Conservation (phyloP, 495 filamentous ascomycete genomes). For the Neurospora sp. region DNA sequence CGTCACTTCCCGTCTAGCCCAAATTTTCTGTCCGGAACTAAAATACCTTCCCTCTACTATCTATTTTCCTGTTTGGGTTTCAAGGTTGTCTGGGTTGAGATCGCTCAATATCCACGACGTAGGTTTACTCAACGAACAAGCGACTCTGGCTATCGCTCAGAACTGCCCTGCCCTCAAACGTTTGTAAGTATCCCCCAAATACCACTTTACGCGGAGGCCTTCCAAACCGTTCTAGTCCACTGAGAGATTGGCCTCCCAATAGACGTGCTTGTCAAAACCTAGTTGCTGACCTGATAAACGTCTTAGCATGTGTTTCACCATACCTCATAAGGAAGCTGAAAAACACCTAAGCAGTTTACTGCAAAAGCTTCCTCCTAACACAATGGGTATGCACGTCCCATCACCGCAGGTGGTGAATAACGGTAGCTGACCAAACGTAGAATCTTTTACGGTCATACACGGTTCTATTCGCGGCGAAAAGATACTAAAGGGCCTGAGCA, state of each 20-base stretch:
- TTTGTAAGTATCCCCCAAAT: slow-evolving; percentile 22
- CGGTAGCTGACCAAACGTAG: not conserved
- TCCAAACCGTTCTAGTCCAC: not conserved
- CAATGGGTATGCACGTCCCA: slow-evolving; percentile 27
- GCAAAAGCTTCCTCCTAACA: slow-evolving; percentile 43
- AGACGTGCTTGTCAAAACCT: not conserved
- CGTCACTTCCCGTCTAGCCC: slow-evolving; percentile 36
- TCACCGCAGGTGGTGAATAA: too few species aligned
- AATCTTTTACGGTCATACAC: slow-evolving; percentile 48
- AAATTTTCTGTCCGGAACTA: slow-evolving; percentile 21
- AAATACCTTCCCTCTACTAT: slow-evolving; percentile 12
- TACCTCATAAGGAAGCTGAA: slow-evolving; percentile 34
- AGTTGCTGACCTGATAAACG: slow-evolving; percentile 2
- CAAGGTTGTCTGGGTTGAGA: slow-evolving; percentile 25
- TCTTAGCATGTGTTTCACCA: slow-evolving; percentile 38
- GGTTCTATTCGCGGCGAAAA: slow-evolving; percentile 39
- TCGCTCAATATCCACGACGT: slow-evolving; percentile 49
- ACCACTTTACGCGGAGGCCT: not conserved
- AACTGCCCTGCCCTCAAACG: slow-evolving; percentile 53
- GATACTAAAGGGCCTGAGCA: slow-evolving; percentile 48
- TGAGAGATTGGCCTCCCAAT: not conserved
- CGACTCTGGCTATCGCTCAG: slow-evolving; percentile 40
- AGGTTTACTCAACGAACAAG: slow-evolving; percentile 41
- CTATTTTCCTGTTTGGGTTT: slow-evolving; percentile 26
- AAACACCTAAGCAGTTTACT: slow-evolving; percentile 50